Base-by-base conservation (phyloP, 345 rosid genomes). In the Geranium rotundifolium region DNA sequence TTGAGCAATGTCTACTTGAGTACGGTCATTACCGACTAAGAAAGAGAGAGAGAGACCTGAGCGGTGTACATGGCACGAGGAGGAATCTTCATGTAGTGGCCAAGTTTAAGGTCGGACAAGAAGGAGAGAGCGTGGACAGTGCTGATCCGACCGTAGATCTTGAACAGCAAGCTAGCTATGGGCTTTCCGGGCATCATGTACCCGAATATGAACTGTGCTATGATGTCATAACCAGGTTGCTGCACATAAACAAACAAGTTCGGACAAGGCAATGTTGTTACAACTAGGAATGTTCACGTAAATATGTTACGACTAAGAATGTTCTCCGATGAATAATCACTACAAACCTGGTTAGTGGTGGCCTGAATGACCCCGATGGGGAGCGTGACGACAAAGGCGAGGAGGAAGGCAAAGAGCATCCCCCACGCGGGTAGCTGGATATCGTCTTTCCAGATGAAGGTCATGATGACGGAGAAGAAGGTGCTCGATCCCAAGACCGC, bases 221-320 rank as follows among this genome's bases (percentile, higher is more conserved):
- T 95, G 15, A 95, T 88, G 73, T 95, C 99, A 71, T 90, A 95
- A 14, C 99, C 99, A 0, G 97, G 97, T 95, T 95, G 99, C 99
- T 95, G 92, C 82, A 69, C 50, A 13, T 55, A 31, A 20, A 29
- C 37, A 23, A 23, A 23, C 27, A 23, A 23, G 2, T 23, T 23
- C 27, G 27, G 27, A 23, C 27, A 23, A 23, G 27, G 1, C 27
- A 23, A 23, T 23, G 27, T 23, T 23, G 27, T 23, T 23, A 23
- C 27, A 23, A 23, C 27, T 23, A 23, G 27, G 27, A 23, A 23
- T 23, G 27, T 23, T 23, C 27, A n/a, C n/a, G n/a, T n/a, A n/a
- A n/a, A n/a, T n/a, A n/a, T 23, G 27, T 23, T 23, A 23, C 27
- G 2, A 23, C 27, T 23, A 23, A 2, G 27, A 23, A 23, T 23